Evolutionary conservation across 495 filamentous ascomycete genomes (phyloP), one percentile per base, ranked within the genome.

Genomic region (Hypoxylon fuscum): DNA sequence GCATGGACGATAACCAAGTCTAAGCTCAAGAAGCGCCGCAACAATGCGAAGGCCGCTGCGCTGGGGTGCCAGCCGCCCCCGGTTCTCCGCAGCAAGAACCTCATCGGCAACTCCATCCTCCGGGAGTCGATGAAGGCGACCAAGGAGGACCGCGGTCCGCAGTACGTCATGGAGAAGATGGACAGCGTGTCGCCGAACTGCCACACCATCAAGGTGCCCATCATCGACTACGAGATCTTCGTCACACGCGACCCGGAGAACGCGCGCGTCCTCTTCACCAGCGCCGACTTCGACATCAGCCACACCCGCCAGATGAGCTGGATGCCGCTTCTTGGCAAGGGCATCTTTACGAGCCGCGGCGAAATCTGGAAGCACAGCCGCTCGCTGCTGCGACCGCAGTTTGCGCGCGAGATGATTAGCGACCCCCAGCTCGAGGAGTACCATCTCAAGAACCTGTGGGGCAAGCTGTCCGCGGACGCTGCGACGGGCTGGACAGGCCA

Each of bases 311-410:
- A 74, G 8, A 68, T 72, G 0, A 74, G 68, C 25, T 81, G 88
- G 71, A 70, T 60, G 18, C 85, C 85, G 0, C 63, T 92, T 2
- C 67, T 92, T 0, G 90, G 90, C 6, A 68, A 83, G 38, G 90
- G 89, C 20, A 88, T 93, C 56, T 93, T 94, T 68, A 87, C 86
- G 1, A 77, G 79, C 2, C 85, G 91, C 64, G 90, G 90, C 11
- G 72, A 75, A 10, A 70, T 66, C 8, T 94, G 90, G 90, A 82
- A 85, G 59, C 80, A 86, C 47, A 87, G 86, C 5, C 74, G 88
- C 2, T 79, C 84, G 0, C 74, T 90, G 41, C 70, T 92, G 5
- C 76, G 86, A 3, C 89, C 89, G 0, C 84, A 84, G 44, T 92
- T 92, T 62, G 76, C 73, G 0, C 76, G 82, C 1, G 74, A 84